Base-by-base conservation (phyloP, 108 stramenopile genomes). In the Nitzschia putrida region DNA sequence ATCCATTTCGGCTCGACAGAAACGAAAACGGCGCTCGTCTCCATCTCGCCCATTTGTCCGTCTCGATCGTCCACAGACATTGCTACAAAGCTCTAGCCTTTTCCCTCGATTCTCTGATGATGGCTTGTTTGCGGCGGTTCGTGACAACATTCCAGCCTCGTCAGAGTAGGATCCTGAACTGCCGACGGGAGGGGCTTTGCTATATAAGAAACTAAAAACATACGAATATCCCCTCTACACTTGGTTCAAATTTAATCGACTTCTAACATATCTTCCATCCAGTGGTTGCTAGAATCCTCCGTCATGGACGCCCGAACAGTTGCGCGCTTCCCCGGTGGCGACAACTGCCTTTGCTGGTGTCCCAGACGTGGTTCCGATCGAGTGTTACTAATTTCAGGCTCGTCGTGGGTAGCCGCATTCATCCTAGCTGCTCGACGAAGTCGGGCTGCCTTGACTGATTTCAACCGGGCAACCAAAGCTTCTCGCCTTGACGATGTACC, bases 371-470 rank as follows among this genome's bases (percentile, higher is more conserved):
- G 18, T 50, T 16, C 20, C 20, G 20, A 1, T 50, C 2, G 18
- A 18, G 49, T 16, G 20, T 50, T 50, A 3, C 49, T 50, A 20
- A 5, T 5, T 50, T 50, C 20, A 2, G 18, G 16, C 49, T 20
- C 49, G 1, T 16, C 49, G 5, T 20, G 49, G 5, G 20, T 50
- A 16, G 49, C 20, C 8, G 54, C 22, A 21, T 24, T 13, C 23
- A 22, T 55, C 54, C 24, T 25, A 3, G 21, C 54, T 2, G 24
- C 40, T 43, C 61, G 16, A 23, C 42, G 61, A 12, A 63, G n/a
- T 24, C 61, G 61, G 2, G 61, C 42, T 0, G 42, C 61, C 20
- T 63, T 63, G 10, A 63, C 61, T 9, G 61, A 63, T 10, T 63
- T 44, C 18, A 63, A 43, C 1, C 61, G 42, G 12, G 61, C 61